Evolutionary conservation across 2,329 filamentous ascomycete genomes (phyloP).

Genomic region (Colletotrichum camelliae): DNA sequence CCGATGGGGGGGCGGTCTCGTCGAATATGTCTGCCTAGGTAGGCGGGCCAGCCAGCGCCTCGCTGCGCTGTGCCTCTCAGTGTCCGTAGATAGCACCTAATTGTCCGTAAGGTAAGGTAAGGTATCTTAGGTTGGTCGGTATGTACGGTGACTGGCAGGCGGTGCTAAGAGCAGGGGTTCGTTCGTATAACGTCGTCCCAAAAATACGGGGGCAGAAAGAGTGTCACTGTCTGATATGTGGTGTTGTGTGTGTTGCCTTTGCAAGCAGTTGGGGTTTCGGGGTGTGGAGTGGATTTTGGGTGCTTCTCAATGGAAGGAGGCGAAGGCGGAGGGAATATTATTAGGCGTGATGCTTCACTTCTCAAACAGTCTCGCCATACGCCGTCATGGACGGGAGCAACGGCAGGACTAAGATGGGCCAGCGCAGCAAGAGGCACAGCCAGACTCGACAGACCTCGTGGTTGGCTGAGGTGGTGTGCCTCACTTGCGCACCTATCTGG

Average conservation of each 20-base stretch:
- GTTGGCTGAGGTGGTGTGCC: not conserved
- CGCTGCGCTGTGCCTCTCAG: not conserved
- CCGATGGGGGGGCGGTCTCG: not conserved
- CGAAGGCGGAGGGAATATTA: not conserved
- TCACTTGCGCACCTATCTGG: not conserved
- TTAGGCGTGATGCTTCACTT: not conserved
- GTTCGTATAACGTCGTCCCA: conserved; percentile 13
- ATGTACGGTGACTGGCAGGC: not conserved
- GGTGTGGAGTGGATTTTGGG: not conserved
- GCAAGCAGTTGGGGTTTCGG: not conserved
- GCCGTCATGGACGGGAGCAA: not conserved
- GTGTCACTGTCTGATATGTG: not conserved
- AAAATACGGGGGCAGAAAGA: not conserved
- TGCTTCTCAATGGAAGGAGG: not conserved
- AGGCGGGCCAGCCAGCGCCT: not conserved
- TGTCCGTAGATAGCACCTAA: not conserved
- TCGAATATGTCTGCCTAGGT: not conserved
- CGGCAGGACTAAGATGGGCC: conserved; percentile 1
- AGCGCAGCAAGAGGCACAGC: not conserved
- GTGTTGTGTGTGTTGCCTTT: not conserved
- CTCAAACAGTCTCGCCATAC: not conserved
- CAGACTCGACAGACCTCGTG: not conserved
- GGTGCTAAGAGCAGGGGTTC: conserved; percentile 15
- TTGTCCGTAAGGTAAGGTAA: not conserved
- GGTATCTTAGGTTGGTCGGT: not conserved